Evolutionary conservation across 2,329 filamentous ascomycete species (phyloP), one percentile per base, ranked within the genome.

Genomic region (Diplodia seriata): DNA sequence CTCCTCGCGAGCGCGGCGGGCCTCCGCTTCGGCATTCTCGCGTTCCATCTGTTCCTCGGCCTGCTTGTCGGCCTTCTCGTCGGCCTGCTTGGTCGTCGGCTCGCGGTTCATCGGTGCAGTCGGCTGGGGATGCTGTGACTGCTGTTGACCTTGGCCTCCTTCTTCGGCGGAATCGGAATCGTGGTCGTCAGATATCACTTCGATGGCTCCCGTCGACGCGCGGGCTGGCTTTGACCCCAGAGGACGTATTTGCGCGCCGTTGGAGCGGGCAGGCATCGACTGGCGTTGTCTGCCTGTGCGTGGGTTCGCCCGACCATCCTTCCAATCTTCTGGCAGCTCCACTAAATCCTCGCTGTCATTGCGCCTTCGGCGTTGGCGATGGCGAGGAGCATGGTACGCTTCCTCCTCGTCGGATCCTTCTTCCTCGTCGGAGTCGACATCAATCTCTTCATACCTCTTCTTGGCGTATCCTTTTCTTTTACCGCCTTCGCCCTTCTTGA

Each of bases 391-490:
- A 11, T 40, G n/a, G 47, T 67, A 40, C n/a, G 61, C 80, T 63
- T 79, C 73, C 11, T 73, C 72, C 15, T 71, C 67, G 73, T 72
- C n/a, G 74, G 73, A 2, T 71, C 74, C 6, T 76, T 74, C 71
- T 18, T 83, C 82, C 3, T 81, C 78, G 29, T 83, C 81, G 1
- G 80, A 81, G 33, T 80, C 82, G 40, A 84, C 75, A 14, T 79
- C 79, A 23, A 84, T 77, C 65, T 84, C 82, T 71, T 84, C 82
- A 64, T 80, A 84, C 23, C 79, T 70, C 7, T 71, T 70, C 12
- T 71, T 71, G 11, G 11, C 7, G 4, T 6, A 2, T 3, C 59
- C 29, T 23, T 20, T 63, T 11, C 31, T 63, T 29, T 15, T 51
- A 26, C 26, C 26, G 5, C 14, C 12, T 8, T 49, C 61, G 29